Evolutionary conservation across 2,329 filamentous ascomycete species (phyloP), one percentile per base, ranked within the genome.

Genomic region (Colletotrichum costaricense): DNA sequence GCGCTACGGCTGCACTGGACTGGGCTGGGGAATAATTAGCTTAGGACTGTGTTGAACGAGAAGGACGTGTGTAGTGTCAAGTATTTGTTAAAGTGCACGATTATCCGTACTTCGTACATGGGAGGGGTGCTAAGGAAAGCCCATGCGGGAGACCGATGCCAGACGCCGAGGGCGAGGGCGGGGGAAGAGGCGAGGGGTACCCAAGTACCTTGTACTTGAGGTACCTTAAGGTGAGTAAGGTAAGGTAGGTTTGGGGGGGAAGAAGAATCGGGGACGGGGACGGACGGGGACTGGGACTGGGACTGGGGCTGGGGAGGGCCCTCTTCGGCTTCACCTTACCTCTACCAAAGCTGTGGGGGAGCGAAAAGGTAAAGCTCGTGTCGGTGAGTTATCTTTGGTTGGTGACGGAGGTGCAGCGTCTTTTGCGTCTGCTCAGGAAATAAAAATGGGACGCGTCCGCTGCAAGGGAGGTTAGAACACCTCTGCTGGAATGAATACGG

Each of bases 1-100:
- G 66, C 38, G 38, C 38, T 42, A 42, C 38, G 70, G 56, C 66
- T 69, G 66, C 57, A 59, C 60, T 69, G 66, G 54, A 54, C 67
- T 70, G 67, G 52, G 57, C 70, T 73, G 70, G 70, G 67, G 67
- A 70, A 73, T n/a, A 57, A 65, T 73, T 57, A 73, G 70, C 30
- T 70, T 73, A 52, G 70, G 35, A 65, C 60, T 55, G 26, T 63
- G 59, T 73, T 73, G 62, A 30, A 56, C 38, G 66, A 67, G 35
- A 12, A 12, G 59, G 38, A 63, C 26, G 57, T 55, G 66, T 55
- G 33, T 52, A 59, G 33, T 42, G 57, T 65, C 46, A 38, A 38
- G 62, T 63, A 54, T 55, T 54, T 28, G 60, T 54, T 54, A 26
- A 54, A 26, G 42, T 63, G 60, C 60, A 54, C 60, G 60, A 54